Base-by-base conservation (phyloP, 2,329 filamentous ascomycete genomes). In the Cadophora sp. region DNA sequence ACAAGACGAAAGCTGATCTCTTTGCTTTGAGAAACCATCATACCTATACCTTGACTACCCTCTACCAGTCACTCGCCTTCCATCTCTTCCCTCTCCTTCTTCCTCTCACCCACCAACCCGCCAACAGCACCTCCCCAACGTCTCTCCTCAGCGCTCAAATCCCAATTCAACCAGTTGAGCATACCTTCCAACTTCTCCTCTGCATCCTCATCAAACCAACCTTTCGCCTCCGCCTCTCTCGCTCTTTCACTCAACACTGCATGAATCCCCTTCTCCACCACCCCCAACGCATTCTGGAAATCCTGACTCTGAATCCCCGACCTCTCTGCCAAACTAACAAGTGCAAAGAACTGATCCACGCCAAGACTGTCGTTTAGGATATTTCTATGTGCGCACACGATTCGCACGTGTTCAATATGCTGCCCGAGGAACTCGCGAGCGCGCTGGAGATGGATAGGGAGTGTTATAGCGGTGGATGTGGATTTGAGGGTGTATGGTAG, bases 401-500 rank as follows among this genome's bases (percentile, higher is more conserved):
- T 16, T 16, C 22, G 46, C 11, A 62, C 48, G 4, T 9, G 3
- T 7, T 19, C n/a, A 2, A 62, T 46, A 1, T 19, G 27, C 11
- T 9, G 46, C 3, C 59, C 65, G 2, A 67, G 50, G n/a, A 67
- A 27, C 50, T 67, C 59, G 3, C 43, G 37, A 7, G 43, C 53
- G 4, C 58, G 24, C 37, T 59, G 46, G 12, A n/a, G 24, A 34
- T 66, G 64, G 22, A 53, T 14, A 27, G 22, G 24, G 24, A 61
- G 40, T 4, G 26, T 27, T 14, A 16, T 12, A 14, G 27, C 48
- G n/a, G 24, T 62, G 9, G 24, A 29, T 37, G 27, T n/a, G 1
- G 55, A 40, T n/a, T 40, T 37, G 31, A 59, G 31, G 9, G 34
- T 48, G 5, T 55, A 46, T 4, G 29, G 26, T 2, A 62, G 34